Evolutionary conservation across 495 filamentous ascomycete species (phyloP).

Genomic region (Parmelia sp.): DNA sequence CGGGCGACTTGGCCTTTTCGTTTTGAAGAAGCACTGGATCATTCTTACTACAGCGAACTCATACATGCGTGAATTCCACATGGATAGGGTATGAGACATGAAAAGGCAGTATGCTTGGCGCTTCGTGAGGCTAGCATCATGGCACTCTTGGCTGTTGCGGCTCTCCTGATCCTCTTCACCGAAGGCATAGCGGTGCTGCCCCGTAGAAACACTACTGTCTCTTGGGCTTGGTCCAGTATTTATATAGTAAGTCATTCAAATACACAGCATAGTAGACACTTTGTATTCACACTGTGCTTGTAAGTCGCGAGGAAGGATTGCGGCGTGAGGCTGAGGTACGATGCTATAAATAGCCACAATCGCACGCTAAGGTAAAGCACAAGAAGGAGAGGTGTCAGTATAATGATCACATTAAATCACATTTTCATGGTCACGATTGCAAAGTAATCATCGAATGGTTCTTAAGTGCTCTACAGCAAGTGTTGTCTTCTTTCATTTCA

Average conservation of each 20-base stretch:
- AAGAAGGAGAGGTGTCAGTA: not conserved
- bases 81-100: conserved; percentile 49
- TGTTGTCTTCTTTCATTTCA: too few species aligned
- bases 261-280: not conserved
- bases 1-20: conserved; percentile 27
- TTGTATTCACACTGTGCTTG: not conserved
- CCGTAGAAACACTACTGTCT: not conserved
- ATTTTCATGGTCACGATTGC: too few species aligned
- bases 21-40: conserved; percentile 32
- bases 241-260: not conserved
- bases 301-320: not conserved
- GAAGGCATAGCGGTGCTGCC: not conserved
- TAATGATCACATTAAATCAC: too few species aligned
- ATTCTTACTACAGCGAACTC: conserved; percentile 45
- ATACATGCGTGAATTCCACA: conserved; percentile 55
- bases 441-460: too few species aligned
- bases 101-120: conserved; percentile 32
- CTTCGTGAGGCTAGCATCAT: not conserved
- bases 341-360: not conserved
- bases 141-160: not conserved
- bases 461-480: too few species aligned
- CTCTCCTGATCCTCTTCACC: not conserved
- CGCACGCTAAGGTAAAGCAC: not conserved
- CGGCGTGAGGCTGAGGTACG: not conserved
- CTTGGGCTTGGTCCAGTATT: not conserved